Conservation (phyloP, 2,329 filamentous ascomycete species). For the Microascus cirrosus region DNA sequence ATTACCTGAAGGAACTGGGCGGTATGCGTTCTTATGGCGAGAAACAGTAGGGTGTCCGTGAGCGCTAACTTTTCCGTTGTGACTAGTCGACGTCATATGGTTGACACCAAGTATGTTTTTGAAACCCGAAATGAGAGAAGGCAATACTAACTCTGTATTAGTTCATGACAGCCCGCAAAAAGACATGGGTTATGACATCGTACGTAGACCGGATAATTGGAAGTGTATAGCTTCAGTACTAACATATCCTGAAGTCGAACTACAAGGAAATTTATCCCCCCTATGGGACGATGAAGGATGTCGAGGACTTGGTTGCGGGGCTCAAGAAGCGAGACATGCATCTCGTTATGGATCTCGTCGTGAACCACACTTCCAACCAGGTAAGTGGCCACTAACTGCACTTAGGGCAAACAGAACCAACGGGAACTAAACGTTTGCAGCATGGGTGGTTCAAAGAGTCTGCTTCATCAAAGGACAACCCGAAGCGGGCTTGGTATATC, state of each 20-base stretch:
- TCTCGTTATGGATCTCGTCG: conserved; percentile 60
- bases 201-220: background rate
- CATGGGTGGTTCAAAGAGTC: conserved; percentile 63
- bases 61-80: background rate
- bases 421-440: conserved; percentile 19
- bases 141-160: conserved; percentile 24
- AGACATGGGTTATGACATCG: conserved; percentile 58
- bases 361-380: conserved; percentile 56
- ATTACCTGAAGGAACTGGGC: conserved; percentile 43
- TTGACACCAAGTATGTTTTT: conserved; percentile 20
- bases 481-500: conserved; percentile 52
- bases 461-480: conserved; percentile 38
- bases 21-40: conserved; percentile 50
- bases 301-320: conserved; percentile 49
- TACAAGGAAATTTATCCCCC: conserved; percentile 54
- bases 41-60: conserved; percentile 36
- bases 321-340: conserved; percentile 55
- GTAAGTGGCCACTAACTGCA: conserved; percentile 14
- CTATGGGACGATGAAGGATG: conserved; percentile 57
- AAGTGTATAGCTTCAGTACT: background rate
- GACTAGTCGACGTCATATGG: conserved; percentile 43
- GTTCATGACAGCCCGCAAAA: conserved; percentile 42
- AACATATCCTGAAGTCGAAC: conserved; percentile 27
- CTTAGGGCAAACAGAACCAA: background rate
- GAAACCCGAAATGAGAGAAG: background rate